Evolutionary conservation across 78 protist species (phyloP).

Genomic region (Polysphondylium violaceum): DNA sequence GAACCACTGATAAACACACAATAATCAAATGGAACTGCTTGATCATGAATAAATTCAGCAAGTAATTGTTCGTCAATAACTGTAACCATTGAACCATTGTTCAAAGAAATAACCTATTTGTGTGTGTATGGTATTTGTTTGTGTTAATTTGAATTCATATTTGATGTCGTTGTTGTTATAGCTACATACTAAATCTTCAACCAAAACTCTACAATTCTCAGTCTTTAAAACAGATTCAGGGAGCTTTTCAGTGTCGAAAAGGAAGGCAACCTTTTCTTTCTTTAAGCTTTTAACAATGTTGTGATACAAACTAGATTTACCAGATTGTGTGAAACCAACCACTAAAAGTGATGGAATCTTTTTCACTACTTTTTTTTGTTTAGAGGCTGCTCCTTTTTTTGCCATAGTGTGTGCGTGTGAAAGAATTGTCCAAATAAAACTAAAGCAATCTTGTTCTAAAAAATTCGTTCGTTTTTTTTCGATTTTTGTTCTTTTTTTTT

Average conservation of each 20-base stretch:
- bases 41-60: not conserved
- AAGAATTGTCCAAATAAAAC: too few relatives aligned
- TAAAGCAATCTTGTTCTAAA: too few relatives aligned
- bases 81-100: not conserved
- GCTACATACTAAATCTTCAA: not conserved
- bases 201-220: not conserved
- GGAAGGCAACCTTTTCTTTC: not conserved
- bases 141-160: too few relatives aligned
- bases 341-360: conserved; percentile 45
- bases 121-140: too few relatives aligned
- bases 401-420: too few relatives aligned
- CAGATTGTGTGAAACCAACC: conserved; percentile 15
- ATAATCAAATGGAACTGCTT: conserved; percentile 2
- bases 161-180: too few relatives aligned
- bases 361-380: too few relatives aligned
- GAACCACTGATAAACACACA: conserved; percentile 20
- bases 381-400: too few relatives aligned
- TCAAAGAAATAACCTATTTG: not conserved
- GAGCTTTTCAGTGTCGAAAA: conserved; percentile 33
- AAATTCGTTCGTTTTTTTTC: too few relatives aligned
- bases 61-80: not conserved
- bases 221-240: conserved; percentile 31
- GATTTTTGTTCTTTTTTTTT: too few relatives aligned
- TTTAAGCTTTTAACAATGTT: not conserved
- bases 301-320: conserved; percentile 47